Evolutionary conservation across 2,329 filamentous ascomycete species (phyloP), one percentile per base, ranked within the genome.

Genomic region (Epichloe coenophiala): DNA sequence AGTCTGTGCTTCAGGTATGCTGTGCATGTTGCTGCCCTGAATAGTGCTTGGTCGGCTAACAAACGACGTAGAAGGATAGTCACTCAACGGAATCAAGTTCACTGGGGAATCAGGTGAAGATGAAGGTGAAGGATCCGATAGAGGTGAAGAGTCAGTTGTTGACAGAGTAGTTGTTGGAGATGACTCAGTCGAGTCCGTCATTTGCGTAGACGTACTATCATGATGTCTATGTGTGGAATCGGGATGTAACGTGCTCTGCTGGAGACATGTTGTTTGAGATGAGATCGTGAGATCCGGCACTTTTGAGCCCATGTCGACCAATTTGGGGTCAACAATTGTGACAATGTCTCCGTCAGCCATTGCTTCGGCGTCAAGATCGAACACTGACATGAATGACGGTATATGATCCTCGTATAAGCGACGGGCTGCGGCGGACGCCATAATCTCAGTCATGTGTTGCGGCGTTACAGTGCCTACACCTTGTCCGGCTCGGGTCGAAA

Each of bases 161-260:
- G 89, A 95, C 47, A 93, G 79, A 2, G 91, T 95, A 3, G 90
- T 96, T 7, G 91, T 97, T 1, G 93, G 93, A 8, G 91, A 97
- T 21, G 91, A 95, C 61, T 95, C 90, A 41, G 87, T 87, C 1
- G 93, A 97, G 56, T 87, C 88, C 15, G 86, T 87, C 50, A 77
- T 77, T 55, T 85, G 83, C 3, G 85, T 88, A 7, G 84, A 90
- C n/a, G 80, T 84, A 69, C 84, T 88, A 63, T 87, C 79, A 63
- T 81, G 77, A 64, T 87, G 84, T 61, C 83, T 81, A 67, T 88
- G 86, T 56, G 72, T 71, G 54, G 71, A 62, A 58, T 77, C 73
- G 3, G 69, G 61, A 35, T 69, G 62, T 48, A 77, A 59, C 48
- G 68, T 61, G 51, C 65, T 63, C 44, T 72, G 62, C 50, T 66